Evolutionary conservation across 306 rosid genomes (phyloP).

Genomic region (Medicago arabica): DNA sequence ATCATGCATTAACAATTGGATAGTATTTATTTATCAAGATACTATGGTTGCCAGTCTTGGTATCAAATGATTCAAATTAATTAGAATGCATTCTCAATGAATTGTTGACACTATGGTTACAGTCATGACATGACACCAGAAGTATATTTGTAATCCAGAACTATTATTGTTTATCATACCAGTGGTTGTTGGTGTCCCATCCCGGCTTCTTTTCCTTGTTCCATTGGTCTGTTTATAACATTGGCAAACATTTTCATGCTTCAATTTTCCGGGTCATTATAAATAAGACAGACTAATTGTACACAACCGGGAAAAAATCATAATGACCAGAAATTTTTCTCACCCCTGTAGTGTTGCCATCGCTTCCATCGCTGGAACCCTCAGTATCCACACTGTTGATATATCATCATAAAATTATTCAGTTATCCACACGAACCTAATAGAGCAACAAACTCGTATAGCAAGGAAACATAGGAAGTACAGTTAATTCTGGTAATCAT

Average conservation of each 20-base stretch:
- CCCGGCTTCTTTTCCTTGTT: constrained; percentile 78
- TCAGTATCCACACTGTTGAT: constrained; percentile 71
- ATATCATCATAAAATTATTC: constrained; percentile 43
- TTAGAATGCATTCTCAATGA: constrained; percentile 24
- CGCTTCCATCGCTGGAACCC: constrained; percentile 90
- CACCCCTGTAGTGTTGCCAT: constrained; percentile 76
- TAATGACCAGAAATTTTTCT: constrained; percentile 42
- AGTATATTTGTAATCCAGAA: constrained; percentile 38
- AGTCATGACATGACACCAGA: constrained; percentile 6
- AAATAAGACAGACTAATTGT: constrained; percentile 26
- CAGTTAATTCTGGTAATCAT: constrained; percentile 8
- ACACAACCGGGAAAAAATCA: constrained; percentile 15
- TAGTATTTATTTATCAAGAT: constrained; percentile 5
- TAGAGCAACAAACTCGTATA: constrained; percentile 18
- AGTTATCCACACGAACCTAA: constrained; percentile 39
- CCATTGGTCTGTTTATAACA: constrained; percentile 69
- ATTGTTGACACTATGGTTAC: constrained; percentile 22
- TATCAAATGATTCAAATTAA: no score
- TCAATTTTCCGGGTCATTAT: constrained; percentile 25
- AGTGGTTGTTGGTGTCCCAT: constrained; percentile 66
- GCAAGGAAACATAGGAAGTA: constrained; percentile 18
- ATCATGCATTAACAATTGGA: neutral
- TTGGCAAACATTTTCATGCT: constrained; percentile 35
- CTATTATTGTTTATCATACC: constrained; percentile 58
- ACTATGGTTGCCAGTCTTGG: no score